phyloP scores from a whole-genome alignment of 164 flowering plant species.

The Paratinospora sagittata region DNA sequence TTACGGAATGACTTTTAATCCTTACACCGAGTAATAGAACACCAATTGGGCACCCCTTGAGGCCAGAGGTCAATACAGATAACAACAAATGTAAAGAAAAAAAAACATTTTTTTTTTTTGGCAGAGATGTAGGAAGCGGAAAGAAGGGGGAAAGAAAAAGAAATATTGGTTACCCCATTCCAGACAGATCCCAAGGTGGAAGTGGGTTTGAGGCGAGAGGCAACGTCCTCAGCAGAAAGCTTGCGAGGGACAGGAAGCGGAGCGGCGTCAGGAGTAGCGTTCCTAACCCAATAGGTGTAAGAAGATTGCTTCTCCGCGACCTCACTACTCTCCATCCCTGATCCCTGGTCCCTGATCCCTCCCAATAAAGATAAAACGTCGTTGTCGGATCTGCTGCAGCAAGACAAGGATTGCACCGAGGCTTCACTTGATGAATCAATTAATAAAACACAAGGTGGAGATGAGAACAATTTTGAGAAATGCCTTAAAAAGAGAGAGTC shows the following conservation, averaged over 20 bases:
- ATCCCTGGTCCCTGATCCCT: too few species aligned
- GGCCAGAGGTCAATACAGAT: background rate
- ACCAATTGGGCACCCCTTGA: background rate
- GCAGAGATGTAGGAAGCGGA: background rate
- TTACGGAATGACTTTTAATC: background rate
- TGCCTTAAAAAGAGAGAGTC: too few species aligned
- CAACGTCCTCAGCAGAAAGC: conserved; percentile 37
- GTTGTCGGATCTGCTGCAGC: too few species aligned
- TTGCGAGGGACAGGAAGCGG: conserved; percentile 70
- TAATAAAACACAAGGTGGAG: too few species aligned
- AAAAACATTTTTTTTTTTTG: background rate
- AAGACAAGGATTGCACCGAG: too few species aligned
- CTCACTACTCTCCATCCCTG: conserved; percentile 7
- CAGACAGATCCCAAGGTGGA: conserved; percentile 75
- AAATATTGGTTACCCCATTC: conserved; percentile 47
- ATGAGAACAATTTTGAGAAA: too few species aligned
- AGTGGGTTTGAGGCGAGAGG: conserved; percentile 24
- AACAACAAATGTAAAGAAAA: background rate
- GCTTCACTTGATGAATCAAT: too few species aligned
- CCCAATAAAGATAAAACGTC: too few species aligned
- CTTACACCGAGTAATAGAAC: background rate
- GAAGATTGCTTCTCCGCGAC: conserved; percentile 32
- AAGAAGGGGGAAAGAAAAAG: conserved; percentile 1
- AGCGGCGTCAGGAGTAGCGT: conserved; percentile 53
- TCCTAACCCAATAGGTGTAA: conserved; percentile 85